Evolutionary conservation across 495 filamentous ascomycete genomes (phyloP), one percentile per base, ranked within the genome.

Genomic region (Talaromyces ruber): DNA sequence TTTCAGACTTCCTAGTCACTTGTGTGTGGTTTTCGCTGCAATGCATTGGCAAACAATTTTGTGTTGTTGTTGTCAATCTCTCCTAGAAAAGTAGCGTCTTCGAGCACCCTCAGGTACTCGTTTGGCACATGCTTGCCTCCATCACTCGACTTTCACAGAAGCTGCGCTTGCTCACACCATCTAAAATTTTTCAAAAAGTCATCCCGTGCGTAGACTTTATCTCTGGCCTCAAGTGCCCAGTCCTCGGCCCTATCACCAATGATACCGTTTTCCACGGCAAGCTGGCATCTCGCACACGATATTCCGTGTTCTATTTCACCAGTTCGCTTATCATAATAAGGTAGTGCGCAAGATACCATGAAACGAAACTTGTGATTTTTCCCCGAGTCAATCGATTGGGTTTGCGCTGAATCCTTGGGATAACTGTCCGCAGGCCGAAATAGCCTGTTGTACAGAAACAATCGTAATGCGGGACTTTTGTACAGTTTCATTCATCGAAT

Each of bases 121-220:
- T 59, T 63, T 68, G 72, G 71, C 65, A 6, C 63, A 51, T 26
- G 63, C 14, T 62, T 68, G 64, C 72, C 73, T 67, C 71, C 65
- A 29, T 60, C 71, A 64, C 71, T 75, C 56, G 67, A 70, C 60
- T 58, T 62, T 62, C 64, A 65, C 6, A 66, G 64, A 57, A 70
- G 59, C 69, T 79, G 73, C 64, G 73, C 73, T 67, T 74, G 72
- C 69, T 74, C 66, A 67, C 74, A 79, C 74, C 73, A 75, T 62
- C 67, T 66, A 67, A 77, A 76, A 66, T 77, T 71, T 28, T 70
- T 66, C 63, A 77, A 66, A 69, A 72, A 67, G 53, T 61, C 30
- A 43, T 65, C 66, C 63, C 29, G 55, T n/a, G 63, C 16, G 45
- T 62, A 66, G 4, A 65, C 53, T 73, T n/a, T n/a, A 61, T 72